These are phyloP conservation scores for Quercus gilva DNA, from an alignment of 306 rosid species.

Conservation along the genomic window DNA sequence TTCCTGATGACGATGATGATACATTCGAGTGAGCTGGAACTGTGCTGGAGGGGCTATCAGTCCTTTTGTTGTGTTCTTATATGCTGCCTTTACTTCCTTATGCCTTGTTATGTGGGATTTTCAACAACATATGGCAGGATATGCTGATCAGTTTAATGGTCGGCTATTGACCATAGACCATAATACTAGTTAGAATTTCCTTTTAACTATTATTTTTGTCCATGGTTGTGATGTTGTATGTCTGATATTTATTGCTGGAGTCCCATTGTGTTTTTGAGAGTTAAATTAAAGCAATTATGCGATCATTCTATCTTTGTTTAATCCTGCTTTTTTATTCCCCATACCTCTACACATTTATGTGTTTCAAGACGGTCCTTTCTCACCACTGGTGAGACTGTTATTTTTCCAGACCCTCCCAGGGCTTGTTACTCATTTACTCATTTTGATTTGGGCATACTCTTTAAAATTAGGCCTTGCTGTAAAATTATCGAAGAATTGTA, in stretches of 20 bases:
- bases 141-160: neutral
- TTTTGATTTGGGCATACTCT: too few species aligned
- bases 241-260: neutral
- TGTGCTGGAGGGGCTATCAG: neutral
- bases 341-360: too few species aligned
- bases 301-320: neutral
- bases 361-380: too few species aligned
- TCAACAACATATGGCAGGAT: constrained; percentile 14
- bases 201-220: constrained; percentile 4
- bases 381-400: too few species aligned
- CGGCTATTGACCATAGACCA: neutral
- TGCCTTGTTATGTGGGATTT: constrained; percentile 9
- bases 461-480: too few species aligned
- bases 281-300: neutral
- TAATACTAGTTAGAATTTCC: constrained; percentile 11
- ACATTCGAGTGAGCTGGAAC: constrained; percentile 24
- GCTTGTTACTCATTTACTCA: too few species aligned
- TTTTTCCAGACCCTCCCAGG: too few species aligned
- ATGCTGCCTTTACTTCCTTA: neutral
- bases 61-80: neutral
- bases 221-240: constrained; percentile 5
- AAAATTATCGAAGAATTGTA: too few species aligned
- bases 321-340: too few species aligned
- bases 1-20: constrained; percentile 70
- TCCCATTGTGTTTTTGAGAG: neutral